These are phyloP conservation scores for Glycyrrhiza uralensis DNA, from an alignment of 306 rosid genomes.

Conservation along the genomic window DNA sequence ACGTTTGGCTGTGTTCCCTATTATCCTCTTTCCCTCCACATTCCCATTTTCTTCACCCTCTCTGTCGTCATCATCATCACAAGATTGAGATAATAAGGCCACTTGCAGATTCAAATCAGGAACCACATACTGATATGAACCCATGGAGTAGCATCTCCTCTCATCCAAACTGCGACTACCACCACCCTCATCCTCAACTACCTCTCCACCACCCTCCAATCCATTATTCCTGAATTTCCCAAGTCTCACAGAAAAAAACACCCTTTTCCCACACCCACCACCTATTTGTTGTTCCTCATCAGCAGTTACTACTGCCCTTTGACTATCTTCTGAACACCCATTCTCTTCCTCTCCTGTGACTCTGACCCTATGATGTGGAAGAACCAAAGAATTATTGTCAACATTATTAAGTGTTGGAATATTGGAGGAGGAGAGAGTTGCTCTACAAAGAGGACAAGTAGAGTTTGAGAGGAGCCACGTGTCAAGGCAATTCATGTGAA, in stretches of 20 bases:
- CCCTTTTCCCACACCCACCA: constrained; percentile 52
- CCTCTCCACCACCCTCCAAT: constrained; percentile 9
- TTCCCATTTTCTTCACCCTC: constrained; percentile 32
- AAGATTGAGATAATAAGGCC: constrained; percentile 33
- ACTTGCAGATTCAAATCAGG: constrained; percentile 62
- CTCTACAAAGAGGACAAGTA: constrained; percentile 91
- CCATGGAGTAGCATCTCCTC: constrained; percentile 93
- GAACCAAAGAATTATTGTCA: constrained; percentile 34
- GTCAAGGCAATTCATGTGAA: constrained; percentile 76
- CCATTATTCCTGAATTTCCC: constrained; percentile 65
- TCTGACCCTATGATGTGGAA: constrained; percentile 16
- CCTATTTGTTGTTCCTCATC: constrained; percentile 35
- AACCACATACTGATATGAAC: constrained; percentile 71
- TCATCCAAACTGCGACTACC: constrained; percentile 49
- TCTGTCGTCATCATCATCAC: not conserved
- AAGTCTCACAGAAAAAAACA: constrained; percentile 76
- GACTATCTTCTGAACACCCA: not conserved
- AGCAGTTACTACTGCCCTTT: constrained; percentile 5
- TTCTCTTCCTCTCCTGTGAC: constrained; percentile 35
- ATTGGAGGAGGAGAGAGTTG: constrained; percentile 33
- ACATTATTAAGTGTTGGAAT: constrained; percentile 34
- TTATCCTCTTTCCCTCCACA: constrained; percentile 64
- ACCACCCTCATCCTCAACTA: constrained; percentile 30
- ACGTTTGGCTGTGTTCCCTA: constrained; percentile 41
- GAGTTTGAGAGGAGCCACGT: constrained; percentile 87